Conservation (phyloP, 495 filamentous ascomycete genomes). For the Tuber indicum region DNA sequence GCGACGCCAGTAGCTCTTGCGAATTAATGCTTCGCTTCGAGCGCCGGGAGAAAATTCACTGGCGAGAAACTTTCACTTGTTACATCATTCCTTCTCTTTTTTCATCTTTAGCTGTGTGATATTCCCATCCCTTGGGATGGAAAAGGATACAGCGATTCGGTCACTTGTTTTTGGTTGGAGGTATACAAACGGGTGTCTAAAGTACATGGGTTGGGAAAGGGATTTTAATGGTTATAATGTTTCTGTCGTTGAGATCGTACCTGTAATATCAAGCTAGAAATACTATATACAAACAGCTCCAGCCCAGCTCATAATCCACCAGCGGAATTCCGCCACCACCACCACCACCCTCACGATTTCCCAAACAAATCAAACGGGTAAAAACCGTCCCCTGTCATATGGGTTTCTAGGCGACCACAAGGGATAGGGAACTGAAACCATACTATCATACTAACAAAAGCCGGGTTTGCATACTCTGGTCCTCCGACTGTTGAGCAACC, state of each 20-base stretch:
- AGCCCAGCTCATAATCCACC: neutral
- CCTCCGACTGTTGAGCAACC: neutral
- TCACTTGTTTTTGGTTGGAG: neutral
- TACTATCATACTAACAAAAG: neutral
- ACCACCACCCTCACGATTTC: neutral
- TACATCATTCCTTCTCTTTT: neutral
- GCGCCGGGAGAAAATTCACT: neutral
- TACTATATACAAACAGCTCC: neutral
- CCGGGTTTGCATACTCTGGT: neutral
- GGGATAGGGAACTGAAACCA: neutral
- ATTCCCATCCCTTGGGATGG: neutral
- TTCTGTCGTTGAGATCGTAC: neutral
- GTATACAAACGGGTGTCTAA: neutral
- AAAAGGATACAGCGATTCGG: neutral
- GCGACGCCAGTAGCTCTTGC: neutral
- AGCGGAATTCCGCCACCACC: neutral
- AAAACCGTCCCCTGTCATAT: neutral
- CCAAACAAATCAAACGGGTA: neutral
- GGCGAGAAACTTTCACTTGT: neutral
- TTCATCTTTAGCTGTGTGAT: neutral
- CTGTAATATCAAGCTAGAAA: neutral
- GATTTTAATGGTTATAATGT: neutral
- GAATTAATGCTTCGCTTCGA: neutral
- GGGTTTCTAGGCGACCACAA: neutral
- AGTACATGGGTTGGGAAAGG: neutral